These are phyloP conservation scores for Xylaria sp. DNA, from an alignment of 495 filamentous ascomycete species.

Conservation along the genomic window DNA sequence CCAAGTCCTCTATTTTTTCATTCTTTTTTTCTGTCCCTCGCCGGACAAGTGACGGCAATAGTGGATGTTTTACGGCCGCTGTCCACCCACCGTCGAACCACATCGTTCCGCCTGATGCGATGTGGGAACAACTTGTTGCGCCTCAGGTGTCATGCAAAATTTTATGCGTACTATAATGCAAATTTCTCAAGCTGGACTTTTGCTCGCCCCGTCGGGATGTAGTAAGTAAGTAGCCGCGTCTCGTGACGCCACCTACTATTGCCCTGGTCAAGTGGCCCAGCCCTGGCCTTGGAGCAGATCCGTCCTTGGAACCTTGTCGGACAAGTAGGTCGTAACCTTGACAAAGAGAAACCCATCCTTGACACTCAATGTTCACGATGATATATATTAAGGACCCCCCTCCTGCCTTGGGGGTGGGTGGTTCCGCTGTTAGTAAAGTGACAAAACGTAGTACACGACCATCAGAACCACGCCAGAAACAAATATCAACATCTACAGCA, in stretches of 20 bases:
- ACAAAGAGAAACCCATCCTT: slow-evolving; percentile 36
- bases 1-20: not conserved
- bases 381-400: slow-evolving; percentile 34
- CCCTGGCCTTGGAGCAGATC: slow-evolving; percentile 6
- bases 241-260: slow-evolving; percentile 28
- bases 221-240: slow-evolving; percentile 34
- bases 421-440: not conserved
- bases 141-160: slow-evolving; percentile 27
- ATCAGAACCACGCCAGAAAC: not conserved
- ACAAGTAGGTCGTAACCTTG: slow-evolving; percentile 35
- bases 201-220: not conserved
- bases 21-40: not conserved
- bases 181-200: slow-evolving; percentile 25
- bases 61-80: slow-evolving; percentile 3
- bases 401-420: not conserved
- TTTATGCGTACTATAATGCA: slow-evolving; percentile 32
- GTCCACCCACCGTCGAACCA: not conserved
- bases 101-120: not conserved
- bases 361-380: slow-evolving; percentile 32
- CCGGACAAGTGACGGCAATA: not conserved
- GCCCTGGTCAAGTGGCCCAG: slow-evolving; percentile 15
- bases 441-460: not conserved
- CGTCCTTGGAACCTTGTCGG: slow-evolving; percentile 16
- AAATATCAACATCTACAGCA: slow-evolving; percentile 2
- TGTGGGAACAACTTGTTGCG: not conserved